A percentile compares a stretch with the other conserved stretches of the same genome.
These are phyloP conservation scores for Lichtheimia ramosa DNA, from an alignment of 371 early-diverging fungal genomes.

Conservation along the genomic window DNA sequence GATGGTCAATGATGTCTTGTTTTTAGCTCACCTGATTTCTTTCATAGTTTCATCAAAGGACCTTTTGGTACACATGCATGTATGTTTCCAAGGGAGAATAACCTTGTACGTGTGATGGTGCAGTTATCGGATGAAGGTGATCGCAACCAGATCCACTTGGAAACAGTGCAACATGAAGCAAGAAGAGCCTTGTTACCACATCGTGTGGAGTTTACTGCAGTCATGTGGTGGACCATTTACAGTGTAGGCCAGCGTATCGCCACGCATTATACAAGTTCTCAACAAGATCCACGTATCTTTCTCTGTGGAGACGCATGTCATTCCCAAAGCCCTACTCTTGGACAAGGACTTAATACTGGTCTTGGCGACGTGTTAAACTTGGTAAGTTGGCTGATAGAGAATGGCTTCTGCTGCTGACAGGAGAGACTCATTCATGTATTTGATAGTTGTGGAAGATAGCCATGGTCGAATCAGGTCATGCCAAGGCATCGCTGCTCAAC, in stretches of 20 bases:
- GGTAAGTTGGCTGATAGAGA: slow-evolving; percentile 10
- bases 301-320: slow-evolving; percentile 46
- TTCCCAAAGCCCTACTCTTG: slow-evolving; percentile 46
- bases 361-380: slow-evolving; percentile 45
- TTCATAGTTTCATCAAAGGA: slow-evolving; percentile 1
- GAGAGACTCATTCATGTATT: not conserved
- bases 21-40: not conserved
- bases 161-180: slow-evolving; percentile 42
- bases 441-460: slow-evolving; percentile 38
- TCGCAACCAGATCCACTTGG: slow-evolving; percentile 41
- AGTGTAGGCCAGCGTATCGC: slow-evolving; percentile 40
- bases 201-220: slow-evolving; percentile 39
- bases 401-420: no score
- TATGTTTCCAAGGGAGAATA: slow-evolving; percentile 44
- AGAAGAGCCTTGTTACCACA: slow-evolving; percentile 40
- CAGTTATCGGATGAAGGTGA: slow-evolving; percentile 31
- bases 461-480: slow-evolving; percentile 29
- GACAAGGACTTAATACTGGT: slow-evolving; percentile 46
- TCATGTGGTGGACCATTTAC: slow-evolving; percentile 41
- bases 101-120: slow-evolving; percentile 41
- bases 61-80: slow-evolving; percentile 10
- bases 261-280: slow-evolving; percentile 2
- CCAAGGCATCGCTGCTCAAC: slow-evolving; percentile 15
- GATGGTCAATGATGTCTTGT: not conserved
- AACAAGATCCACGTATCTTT: slow-evolving; percentile 23